phyloP scores from a whole-genome alignment of 352 stramenopile genomes.

The Phytophthora macrochlamydospora region DNA sequence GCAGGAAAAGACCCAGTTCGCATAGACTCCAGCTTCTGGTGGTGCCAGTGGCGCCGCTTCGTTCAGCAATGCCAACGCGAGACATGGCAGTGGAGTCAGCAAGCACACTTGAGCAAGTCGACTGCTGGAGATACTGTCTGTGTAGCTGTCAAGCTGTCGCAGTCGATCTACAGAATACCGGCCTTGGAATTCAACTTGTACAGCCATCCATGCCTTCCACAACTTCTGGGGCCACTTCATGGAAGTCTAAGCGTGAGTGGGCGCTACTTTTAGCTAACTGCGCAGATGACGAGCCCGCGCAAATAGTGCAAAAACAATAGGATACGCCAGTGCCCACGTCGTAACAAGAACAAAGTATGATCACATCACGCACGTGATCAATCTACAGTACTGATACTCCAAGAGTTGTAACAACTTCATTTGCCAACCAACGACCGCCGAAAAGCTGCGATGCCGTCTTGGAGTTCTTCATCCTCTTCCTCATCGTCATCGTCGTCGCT shows the following conservation, averaged over 20 bases:
- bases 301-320: no score
- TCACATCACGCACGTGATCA: no score
- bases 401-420: constrained; percentile 3
- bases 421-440: constrained; percentile 37
- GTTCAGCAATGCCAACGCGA: constrained; percentile 21
- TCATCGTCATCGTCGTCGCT: constrained; percentile 59
- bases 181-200: constrained; percentile 1
- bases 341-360: no score
- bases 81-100: constrained; percentile 16
- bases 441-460: constrained; percentile 46
- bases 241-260: no score
- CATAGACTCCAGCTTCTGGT: constrained; percentile 15
- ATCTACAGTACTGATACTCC: neutral
- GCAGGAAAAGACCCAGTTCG: constrained; percentile 24
- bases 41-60: constrained; percentile 17
- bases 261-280: no score
- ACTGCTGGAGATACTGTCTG: neutral
- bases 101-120: neutral
- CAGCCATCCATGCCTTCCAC: neutral
- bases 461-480: constrained; percentile 49
- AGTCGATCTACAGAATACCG: neutral
- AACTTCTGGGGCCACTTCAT: neutral
- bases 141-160: neutral
- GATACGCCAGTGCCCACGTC: no score
- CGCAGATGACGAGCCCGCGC: no score